A percentile compares a stretch with the other conserved stretches of the same genome.
Conservation (phyloP, 331 rosid genomes). For the Malus hybrid region DNA sequence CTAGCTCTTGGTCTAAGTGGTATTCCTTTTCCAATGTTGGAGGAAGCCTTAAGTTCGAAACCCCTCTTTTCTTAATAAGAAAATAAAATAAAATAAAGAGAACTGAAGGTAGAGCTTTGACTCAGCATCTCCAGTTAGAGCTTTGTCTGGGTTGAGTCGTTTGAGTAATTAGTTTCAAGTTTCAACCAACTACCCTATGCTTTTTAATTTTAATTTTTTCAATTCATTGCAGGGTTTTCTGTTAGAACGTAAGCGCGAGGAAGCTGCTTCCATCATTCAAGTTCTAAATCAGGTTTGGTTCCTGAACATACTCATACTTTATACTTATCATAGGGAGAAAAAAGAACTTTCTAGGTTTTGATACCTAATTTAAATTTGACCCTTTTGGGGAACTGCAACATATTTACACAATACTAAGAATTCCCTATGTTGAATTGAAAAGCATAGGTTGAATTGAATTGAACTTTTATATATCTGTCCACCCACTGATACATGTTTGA, state of each 20-base stretch:
- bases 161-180: neutral
- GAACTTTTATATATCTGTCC: neutral
- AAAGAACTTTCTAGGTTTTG: neutral
- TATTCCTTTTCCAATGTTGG: neutral
- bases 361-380: neutral
- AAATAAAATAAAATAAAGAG: neutral
- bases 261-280: conserved; percentile 62
- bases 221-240: conserved; percentile 51
- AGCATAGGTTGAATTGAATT: neutral
- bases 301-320: neutral
- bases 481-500: neutral
- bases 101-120: neutral
- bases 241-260: conserved; percentile 63
- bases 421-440: neutral
- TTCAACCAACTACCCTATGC: neutral
- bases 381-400: neutral
- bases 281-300: conserved; percentile 58
- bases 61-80: neutral
- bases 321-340: neutral
- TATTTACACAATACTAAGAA: neutral
- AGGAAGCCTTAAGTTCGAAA: neutral
- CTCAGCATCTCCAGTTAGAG: neutral
- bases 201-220: neutral
- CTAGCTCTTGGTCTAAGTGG: neutral
- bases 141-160: neutral